A percentile compares a stretch with the other conserved stretches of the same genome.
Conservation (phyloP, 2,329 filamentous ascomycete species). For the Trichophyton equinum region DNA sequence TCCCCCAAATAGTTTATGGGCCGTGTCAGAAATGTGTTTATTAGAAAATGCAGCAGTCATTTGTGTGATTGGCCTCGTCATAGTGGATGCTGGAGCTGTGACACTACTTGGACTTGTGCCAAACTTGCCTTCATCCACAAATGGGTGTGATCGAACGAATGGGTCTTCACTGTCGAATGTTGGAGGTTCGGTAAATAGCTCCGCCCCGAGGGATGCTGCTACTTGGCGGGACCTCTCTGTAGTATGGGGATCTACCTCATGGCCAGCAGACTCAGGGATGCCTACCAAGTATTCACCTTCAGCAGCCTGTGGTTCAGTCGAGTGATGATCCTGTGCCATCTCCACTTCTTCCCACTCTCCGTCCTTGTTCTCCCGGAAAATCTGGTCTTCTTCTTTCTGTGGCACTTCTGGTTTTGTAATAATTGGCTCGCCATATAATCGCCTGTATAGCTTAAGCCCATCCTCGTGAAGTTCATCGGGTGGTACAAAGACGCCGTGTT, state of each 20-base stretch:
- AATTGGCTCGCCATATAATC: slow-evolving; percentile 63
- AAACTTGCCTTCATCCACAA: slow-evolving; percentile 63
- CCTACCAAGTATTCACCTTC: background rate
- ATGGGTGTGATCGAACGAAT: slow-evolving; percentile 53
- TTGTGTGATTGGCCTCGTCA: slow-evolving; percentile 56
- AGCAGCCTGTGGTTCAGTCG: background rate
- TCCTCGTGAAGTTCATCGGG: slow-evolving; percentile 54
- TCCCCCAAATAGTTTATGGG: slow-evolving; percentile 66
- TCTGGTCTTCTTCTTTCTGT: slow-evolving; percentile 21
- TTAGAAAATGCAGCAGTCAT: slow-evolving; percentile 57
- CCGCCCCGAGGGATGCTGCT: slow-evolving; percentile 6
- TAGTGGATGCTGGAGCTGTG: slow-evolving; percentile 54
- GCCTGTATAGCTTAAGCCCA: slow-evolving; percentile 63
- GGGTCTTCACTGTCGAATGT: slow-evolving; percentile 31
- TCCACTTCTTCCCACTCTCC: slow-evolving; percentile 28
- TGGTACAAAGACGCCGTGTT: slow-evolving; percentile 66
- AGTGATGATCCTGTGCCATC: background rate
- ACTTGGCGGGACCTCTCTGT: slow-evolving; percentile 2
- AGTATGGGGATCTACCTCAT: background rate
- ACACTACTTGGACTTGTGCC: slow-evolving; percentile 61
- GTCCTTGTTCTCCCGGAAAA: slow-evolving; percentile 29
- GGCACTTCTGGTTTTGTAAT: slow-evolving; percentile 9
- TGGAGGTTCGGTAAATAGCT: slow-evolving; percentile 27
- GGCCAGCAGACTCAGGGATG: background rate
- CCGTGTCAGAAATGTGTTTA: slow-evolving; percentile 61